Evolutionary conservation across 331 rosid species (phyloP).

Genomic region (Telfairia occidentalis): DNA sequence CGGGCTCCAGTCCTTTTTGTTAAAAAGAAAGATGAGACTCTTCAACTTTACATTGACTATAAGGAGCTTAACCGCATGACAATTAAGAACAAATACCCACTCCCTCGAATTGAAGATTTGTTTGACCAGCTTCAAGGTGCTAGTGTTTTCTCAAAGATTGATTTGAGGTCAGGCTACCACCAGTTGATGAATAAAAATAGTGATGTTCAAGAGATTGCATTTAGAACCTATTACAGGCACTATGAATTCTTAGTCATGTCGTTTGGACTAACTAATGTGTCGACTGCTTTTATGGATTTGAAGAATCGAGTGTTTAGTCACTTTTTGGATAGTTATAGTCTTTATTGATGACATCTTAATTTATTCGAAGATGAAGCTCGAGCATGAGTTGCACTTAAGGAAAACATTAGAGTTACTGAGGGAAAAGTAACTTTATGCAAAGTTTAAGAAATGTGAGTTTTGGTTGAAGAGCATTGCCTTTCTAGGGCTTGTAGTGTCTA

Average conservation of each 20-base stretch:
- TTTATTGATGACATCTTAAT: background rate
- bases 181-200: background rate
- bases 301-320: no score
- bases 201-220: background rate
- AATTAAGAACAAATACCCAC: background rate
- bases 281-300: no score
- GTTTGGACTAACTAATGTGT: no score
- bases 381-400: background rate
- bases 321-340: background rate
- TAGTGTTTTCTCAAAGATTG: no score
- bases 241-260: no score
- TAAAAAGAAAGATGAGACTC: no score
- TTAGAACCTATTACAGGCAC: background rate
- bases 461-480: background rate
- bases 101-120: no score
- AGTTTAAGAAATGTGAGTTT: background rate
- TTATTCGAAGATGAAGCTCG: background rate
- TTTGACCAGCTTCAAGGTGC: no score
- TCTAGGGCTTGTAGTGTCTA: background rate
- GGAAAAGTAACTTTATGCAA: background rate
- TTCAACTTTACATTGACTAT: no score
- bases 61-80: no score
- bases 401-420: background rate
- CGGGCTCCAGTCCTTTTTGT: no score
- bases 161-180: no score